Evolutionary conservation across 2,329 filamentous ascomycete species (phyloP), one percentile per base, ranked within the genome.

Genomic region (Chalaropsis thielavioides): DNA sequence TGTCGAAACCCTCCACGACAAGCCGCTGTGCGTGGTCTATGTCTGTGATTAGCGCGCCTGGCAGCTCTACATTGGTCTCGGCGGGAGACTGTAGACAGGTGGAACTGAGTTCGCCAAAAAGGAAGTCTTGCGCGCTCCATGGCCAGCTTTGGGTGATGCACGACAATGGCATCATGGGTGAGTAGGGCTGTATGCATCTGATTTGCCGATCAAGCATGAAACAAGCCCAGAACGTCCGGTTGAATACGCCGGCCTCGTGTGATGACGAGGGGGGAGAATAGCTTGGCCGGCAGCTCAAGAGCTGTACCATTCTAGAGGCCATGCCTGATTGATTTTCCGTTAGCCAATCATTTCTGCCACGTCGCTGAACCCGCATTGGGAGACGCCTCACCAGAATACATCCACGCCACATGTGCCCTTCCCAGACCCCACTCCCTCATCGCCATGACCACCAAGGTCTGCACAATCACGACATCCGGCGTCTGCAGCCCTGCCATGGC

Each of bases 131-230:
- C 51, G 74, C 71, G 68, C 69, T 73, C 10, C 54, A 61, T 71
- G 70, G 0, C 38, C 72, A 72, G 31, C 73, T 69, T 51, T 74
- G 75, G 0, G 69, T 65, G 73, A 75, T 74, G 11, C 74, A 72
- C 0, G 70, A 69, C 68, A 75, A 71, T 3, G 73, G 72, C 0
- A 76, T 70, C 70, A 75, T 74, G 3, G 72, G 73, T 0, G 74
- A 73, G 7, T 74, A 74, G 27, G 75, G 75, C 0, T 73, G 76
- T 0, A 76, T 76, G 1, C 75, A 77, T 44, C 75, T 75, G 44
- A 79, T 72, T 62, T 77, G 74, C 10, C 76, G 75, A 65, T 78
- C 76, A 71, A 79, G 74, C 38, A 79, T 73, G 63, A 77, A 78
- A 67, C 77, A 78, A 0, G 73, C 73, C 77, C 77, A 79, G 54